Base-by-base conservation (phyloP, 1,284 basidiomycete species). In the Fomes fomentarius region DNA sequence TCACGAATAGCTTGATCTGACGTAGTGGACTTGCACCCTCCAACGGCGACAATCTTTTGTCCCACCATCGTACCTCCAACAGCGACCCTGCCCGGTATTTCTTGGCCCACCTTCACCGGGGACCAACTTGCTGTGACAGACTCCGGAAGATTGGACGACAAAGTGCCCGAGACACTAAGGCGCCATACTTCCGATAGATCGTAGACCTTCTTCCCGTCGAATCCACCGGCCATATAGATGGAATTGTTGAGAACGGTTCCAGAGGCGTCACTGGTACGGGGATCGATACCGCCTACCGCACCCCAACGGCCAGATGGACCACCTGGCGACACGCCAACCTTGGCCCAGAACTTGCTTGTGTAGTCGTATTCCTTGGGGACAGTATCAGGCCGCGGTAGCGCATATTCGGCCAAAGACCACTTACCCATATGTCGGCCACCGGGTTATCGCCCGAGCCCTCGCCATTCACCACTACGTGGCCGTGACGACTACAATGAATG, bases 381-480 rank as follows among this genome's bases (percentile, higher is more conserved):
- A 44, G 9, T 24, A 58, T 61, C 50, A n/a, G 61, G 43, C 7
- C 25, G 22, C 17, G 22, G 37, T 47, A 14, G 15, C 26, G 17
- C 25, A 31, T 31, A 19, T 24, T 26, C n/a, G 33, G 19, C 12
- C 39, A 24, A 31, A 21, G 1, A 39, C 15, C 15, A 66, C 81
- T 57, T 68, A 90, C 89, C 89, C 89, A 92, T 53, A 84, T 77
- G 64, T 91, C 90, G 4, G 77, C 75, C 54, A 90, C 69, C 9
- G 84, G 74, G 33, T 72, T 66, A 10, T 76, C 78, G 60, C 80
- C 69, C 19, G 70, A 60, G 38, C 75, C 84, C 67, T 78, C 80
- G 22, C 89, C 89, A 30, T 89, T 89, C 47, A 87, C 78, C n/a
- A 92, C 73, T 42, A 89, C 69, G 66, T 88, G 85, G 42, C 82